These are phyloP conservation scores for Rubia yunnanensis DNA, from an alignment of 257 asterid species.

Conservation along the genomic window DNA sequence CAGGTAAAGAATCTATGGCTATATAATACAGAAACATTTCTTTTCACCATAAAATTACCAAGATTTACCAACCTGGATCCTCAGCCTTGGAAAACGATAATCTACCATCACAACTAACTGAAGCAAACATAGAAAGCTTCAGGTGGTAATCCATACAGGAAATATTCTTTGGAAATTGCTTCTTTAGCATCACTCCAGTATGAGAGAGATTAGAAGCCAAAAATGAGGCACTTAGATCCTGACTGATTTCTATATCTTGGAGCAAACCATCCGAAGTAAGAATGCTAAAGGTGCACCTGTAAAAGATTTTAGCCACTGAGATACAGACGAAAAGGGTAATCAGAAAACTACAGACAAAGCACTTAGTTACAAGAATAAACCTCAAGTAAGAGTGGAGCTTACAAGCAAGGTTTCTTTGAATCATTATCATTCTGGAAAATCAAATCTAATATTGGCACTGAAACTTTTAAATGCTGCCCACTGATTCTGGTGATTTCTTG, in stretches of 20 bases:
- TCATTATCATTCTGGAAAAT: slow-evolving; percentile 47
- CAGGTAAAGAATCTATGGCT: neutral
- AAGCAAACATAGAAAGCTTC: slow-evolving; percentile 42
- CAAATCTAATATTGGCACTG: slow-evolving; percentile 68
- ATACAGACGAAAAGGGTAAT: slow-evolving; percentile 12
- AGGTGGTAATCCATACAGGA: slow-evolving; percentile 77
- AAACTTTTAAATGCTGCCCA: slow-evolving; percentile 51
- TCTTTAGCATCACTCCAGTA: slow-evolving; percentile 33
- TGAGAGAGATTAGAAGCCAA: slow-evolving; percentile 40
- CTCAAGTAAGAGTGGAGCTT: slow-evolving; percentile 23
- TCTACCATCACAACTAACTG: slow-evolving; percentile 46
- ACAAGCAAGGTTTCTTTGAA: slow-evolving; percentile 61
- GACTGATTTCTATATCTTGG: slow-evolving; percentile 76
- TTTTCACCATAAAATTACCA: neutral
- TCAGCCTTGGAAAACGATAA: slow-evolving; percentile 18
- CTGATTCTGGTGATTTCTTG: slow-evolving; percentile 80
- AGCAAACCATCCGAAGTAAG: slow-evolving; percentile 72
- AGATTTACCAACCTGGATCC: slow-evolving; percentile 15
- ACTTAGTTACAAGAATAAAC: slow-evolving; percentile 15
- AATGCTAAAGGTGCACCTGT: slow-evolving; percentile 77
- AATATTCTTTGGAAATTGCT: slow-evolving; percentile 43
- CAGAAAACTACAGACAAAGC: slow-evolving; percentile 17
- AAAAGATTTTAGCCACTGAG: slow-evolving; percentile 23
- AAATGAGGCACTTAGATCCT: slow-evolving; percentile 73
- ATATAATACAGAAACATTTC: neutral